Conservation (phyloP, 306 rosid species). For the Albizia julibrissin region DNA sequence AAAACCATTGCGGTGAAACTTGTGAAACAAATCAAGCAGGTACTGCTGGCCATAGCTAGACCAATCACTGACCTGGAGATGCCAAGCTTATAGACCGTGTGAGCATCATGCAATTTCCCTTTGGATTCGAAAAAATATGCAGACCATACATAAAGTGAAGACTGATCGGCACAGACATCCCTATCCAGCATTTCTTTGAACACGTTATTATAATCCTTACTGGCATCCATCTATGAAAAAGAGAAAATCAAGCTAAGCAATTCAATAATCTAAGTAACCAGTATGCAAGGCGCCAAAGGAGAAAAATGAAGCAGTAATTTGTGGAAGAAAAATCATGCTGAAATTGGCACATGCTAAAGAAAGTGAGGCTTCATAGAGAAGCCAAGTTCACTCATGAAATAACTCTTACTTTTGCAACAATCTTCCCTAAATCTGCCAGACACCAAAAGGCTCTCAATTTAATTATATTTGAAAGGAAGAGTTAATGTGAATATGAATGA, state of each 20-base stretch:
- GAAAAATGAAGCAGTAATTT: not conserved
- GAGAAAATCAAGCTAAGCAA: slow-evolving; percentile 17
- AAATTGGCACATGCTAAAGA: not conserved
- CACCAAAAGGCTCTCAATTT: not conserved
- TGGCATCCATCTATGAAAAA: slow-evolving; percentile 46
- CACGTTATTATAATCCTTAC: slow-evolving; percentile 47
- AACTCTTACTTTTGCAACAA: not conserved
- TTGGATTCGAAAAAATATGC: slow-evolving; percentile 33
- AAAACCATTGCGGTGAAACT: slow-evolving; percentile 16
- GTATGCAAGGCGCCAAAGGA: not conserved
- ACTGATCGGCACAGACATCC: slow-evolving; percentile 47
- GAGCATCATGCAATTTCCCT: slow-evolving; percentile 67
- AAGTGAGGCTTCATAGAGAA: not conserved
- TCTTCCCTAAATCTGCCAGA: not conserved
- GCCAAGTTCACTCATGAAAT: not conserved
- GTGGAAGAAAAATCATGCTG: not conserved
- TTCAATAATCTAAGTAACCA: not conserved
- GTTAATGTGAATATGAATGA: not conserved
- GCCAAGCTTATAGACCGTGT: slow-evolving; percentile 67
- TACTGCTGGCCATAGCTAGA: not conserved
- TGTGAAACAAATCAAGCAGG: slow-evolving; percentile 26
- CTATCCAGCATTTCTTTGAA: slow-evolving; percentile 54
- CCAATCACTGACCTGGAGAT: slow-evolving; percentile 56
- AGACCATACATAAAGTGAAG: slow-evolving; percentile 34
- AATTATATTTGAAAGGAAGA: not conserved